A percentile compares a stretch with the other conserved stretches of the same genome.
Conservation (phyloP, 192 early-diverging fungal genomes). For the Coemansia sp. region DNA sequence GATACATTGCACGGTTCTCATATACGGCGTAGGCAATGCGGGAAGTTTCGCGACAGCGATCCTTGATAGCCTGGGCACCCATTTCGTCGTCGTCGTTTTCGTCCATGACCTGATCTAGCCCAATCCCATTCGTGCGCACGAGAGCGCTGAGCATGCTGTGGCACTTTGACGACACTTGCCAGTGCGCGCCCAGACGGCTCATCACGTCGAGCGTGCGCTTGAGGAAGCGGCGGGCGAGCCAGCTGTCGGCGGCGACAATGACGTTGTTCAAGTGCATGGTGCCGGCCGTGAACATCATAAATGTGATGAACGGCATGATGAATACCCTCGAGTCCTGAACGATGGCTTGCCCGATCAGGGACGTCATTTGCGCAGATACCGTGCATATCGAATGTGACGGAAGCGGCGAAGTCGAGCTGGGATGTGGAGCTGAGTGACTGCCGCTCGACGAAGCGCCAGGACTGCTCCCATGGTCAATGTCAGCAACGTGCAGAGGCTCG, state of each 20-base stretch:
- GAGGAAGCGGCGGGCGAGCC: conserved; percentile 52
- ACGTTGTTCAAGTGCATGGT: conserved; percentile 57
- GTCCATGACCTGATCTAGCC: conserved; percentile 34
- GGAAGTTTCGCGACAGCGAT: conserved; percentile 27
- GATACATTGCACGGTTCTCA: conserved; percentile 25
- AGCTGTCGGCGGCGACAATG: conserved; percentile 51
- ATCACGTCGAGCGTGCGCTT: conserved; percentile 56
- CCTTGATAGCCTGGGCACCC: conserved; percentile 27
- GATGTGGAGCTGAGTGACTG: conserved; percentile 1
- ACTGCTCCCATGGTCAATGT: conserved; percentile 4
- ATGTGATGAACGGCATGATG: conserved; percentile 57
- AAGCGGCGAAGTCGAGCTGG: conserved; percentile 23
- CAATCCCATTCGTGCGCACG: conserved; percentile 48
- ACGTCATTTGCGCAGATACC: conserved; percentile 55
- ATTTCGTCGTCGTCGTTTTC: conserved; percentile 11
- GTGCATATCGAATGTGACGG: conserved; percentile 56
- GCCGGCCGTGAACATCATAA: conserved; percentile 56
- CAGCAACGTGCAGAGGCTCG: conserved; percentile 1
- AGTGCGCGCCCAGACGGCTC: conserved; percentile 53
- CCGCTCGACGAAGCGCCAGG: not conserved
- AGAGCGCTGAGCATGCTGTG: conserved; percentile 55
- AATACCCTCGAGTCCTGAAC: conserved; percentile 48
- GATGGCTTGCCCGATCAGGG: conserved; percentile 44
- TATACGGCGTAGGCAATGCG: conserved; percentile 34
- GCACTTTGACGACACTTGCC: conserved; percentile 57